Evolutionary conservation across 2,329 filamentous ascomycete species (phyloP), one percentile per base, ranked within the genome.

Genomic region (Cladosporium colombiae): DNA sequence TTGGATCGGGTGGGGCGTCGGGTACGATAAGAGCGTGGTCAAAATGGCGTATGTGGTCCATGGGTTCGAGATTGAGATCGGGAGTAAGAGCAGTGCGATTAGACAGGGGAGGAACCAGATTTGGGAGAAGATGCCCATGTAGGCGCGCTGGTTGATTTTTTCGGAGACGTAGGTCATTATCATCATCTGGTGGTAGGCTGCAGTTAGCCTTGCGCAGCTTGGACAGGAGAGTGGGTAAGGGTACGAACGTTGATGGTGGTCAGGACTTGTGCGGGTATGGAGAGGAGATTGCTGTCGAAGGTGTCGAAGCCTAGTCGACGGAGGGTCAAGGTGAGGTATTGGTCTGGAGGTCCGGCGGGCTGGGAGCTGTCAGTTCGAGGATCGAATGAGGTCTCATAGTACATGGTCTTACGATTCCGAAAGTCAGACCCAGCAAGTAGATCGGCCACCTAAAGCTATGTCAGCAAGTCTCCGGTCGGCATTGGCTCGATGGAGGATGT

Each of bases 221-320:
- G 46, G 27, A 2, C 8, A 3, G 18, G 44, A 21, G n/a, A 16
- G 46, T 25, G n/a, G 10, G 7, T 2, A 3, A 21, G 46, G 46
- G n/a, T 50, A 25, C 46, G 10, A 6, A 50, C 46, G 16, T 50
- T 50, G 46, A 50, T 50, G 46, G 23, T 50, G 21, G 23, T 21
- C 3, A 50, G 11, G 18, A 52, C 40, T 23, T 33, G n/a, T 4
- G 71, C 75, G 68, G 84, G 77, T n/a, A 90, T 89, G 1, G 84
- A 83, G 11, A 91, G 81, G 40, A 91, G 74, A 71, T 89, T 91
- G 1, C 86, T 82, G 29, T 86, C 77, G 74, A 91, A 88, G 18
- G 84, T 87, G 67, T 81, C 78, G 75, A 88, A 89, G 1, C 83
- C 88, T 0, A 89, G 78, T 1, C 79, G 77, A 53, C 83, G 82